Conservation (phyloP, 805 yeast genomes). For the Candida cerambycidarum region DNA sequence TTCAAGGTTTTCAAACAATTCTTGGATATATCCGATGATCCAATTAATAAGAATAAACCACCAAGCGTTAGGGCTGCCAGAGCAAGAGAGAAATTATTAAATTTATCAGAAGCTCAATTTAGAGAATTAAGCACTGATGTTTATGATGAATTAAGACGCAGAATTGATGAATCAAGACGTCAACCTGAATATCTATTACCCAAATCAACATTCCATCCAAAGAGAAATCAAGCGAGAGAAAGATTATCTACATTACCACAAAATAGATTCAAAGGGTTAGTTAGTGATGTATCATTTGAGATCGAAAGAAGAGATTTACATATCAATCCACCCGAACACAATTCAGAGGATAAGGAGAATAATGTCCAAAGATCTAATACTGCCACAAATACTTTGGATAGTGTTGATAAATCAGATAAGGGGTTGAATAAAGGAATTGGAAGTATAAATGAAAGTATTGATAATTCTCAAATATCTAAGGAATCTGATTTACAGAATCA, state of each 20-base stretch:
- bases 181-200: slow-evolving; percentile 69
- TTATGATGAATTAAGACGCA: slow-evolving; percentile 83
- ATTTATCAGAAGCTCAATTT: slow-evolving; percentile 79
- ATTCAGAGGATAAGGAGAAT: slow-evolving; percentile 14
- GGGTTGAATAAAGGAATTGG: background rate
- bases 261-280: slow-evolving; percentile 82
- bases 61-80: slow-evolving; percentile 65
- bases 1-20: slow-evolving; percentile 52
- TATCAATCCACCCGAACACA: slow-evolving; percentile 13
- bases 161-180: slow-evolving; percentile 59
- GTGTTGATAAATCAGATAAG: background rate
- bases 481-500: slow-evolving; percentile 15
- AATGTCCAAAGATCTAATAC: slow-evolving; percentile 15
- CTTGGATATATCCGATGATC: slow-evolving; percentile 50
- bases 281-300: slow-evolving; percentile 84
- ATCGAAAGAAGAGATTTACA: slow-evolving; percentile 74
- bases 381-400: background rate
- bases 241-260: slow-evolving; percentile 84
- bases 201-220: slow-evolving; percentile 76
- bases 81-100: slow-evolving; percentile 82
- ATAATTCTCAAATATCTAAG: slow-evolving; percentile 4
- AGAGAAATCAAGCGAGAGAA: slow-evolving; percentile 92
- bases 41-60: slow-evolving; percentile 35
- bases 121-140: slow-evolving; percentile 92
- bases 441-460: background rate